phyloP scores from a whole-genome alignment of 768 basidiomycete species.

The Russula virescens region DNA sequence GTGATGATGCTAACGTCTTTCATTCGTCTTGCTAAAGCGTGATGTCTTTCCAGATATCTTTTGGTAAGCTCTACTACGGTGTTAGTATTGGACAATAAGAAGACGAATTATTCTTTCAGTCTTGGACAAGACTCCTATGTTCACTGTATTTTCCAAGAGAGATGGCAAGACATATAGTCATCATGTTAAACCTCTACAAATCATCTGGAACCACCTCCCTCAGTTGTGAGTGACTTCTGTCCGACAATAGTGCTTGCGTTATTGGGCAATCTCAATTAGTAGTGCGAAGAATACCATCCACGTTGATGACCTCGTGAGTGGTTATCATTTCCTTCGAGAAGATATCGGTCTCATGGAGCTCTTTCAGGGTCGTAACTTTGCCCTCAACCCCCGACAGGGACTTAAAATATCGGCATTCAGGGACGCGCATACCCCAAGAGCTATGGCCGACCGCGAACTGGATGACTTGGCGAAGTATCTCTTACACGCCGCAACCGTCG shows the following conservation, averaged over 20 bases:
- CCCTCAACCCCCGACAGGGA: constrained; percentile 78
- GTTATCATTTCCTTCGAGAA: neutral
- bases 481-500: constrained; percentile 50
- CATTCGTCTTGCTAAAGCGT: neutral
- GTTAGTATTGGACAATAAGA: neutral
- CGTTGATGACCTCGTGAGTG: constrained; percentile 71
- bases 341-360: constrained; percentile 1
- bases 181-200: constrained; percentile 74
- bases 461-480: constrained; percentile 60
- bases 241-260: neutral
- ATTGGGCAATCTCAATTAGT: constrained; percentile 32
- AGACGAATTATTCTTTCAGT: constrained; percentile 39
- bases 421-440: constrained; percentile 61
- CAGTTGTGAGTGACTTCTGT: constrained; percentile 49
- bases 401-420: constrained; percentile 81
- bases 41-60: constrained; percentile 11
- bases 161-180: constrained; percentile 74
- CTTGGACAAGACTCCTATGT: constrained; percentile 85
- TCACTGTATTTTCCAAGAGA: constrained; percentile 72
- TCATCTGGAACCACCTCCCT: constrained; percentile 84
- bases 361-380: constrained; percentile 59
- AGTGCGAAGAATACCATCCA: constrained; percentile 74
- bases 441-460: constrained; percentile 63
- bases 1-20: constrained; percentile 32
- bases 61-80: constrained; percentile 11